Conservation (phyloP, 148 eudicot species). For the Nyssa sinensis region DNA sequence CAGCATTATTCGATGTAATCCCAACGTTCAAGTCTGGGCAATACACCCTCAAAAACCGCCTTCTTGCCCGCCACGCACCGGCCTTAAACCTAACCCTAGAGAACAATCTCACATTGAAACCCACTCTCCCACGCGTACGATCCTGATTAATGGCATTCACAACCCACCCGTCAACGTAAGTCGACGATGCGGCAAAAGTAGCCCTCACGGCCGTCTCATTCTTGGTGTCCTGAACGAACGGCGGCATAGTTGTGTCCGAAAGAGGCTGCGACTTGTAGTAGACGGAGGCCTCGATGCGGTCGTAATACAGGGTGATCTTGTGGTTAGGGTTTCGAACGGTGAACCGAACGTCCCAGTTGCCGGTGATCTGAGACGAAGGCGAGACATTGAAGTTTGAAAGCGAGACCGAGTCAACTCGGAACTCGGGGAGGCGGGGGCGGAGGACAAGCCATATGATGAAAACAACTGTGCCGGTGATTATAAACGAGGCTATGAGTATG, state of each 20-base stretch:
- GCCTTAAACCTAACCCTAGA: conserved; percentile 53
- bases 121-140: conserved; percentile 31
- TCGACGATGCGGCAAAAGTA: conserved; percentile 30
- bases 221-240: conserved; percentile 49
- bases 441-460: conserved; percentile 73
- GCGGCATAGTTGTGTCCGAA: conserved; percentile 40
- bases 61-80: conserved; percentile 58
- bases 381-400: conserved; percentile 47
- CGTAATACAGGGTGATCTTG: conserved; percentile 45
- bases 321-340: conserved; percentile 46
- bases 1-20: conserved; percentile 21
- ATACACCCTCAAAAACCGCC: conserved; percentile 47
- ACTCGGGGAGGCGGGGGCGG: conserved; percentile 73
- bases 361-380: conserved; percentile 30
- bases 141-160: conserved; percentile 33
- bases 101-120: conserved; percentile 40
- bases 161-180: conserved; percentile 29
- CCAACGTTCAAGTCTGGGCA: conserved; percentile 45
- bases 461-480: conserved; percentile 50
- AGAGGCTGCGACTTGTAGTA: conserved; percentile 27
- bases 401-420: conserved; percentile 46
- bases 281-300: conserved; percentile 30
- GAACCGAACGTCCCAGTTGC: conserved; percentile 28
- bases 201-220: conserved; percentile 34
- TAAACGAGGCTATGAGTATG: conserved; percentile 40